Evolutionary conservation across 768 basidiomycete genomes (phyloP).

Genomic region (Cystobasidium onofrii): DNA sequence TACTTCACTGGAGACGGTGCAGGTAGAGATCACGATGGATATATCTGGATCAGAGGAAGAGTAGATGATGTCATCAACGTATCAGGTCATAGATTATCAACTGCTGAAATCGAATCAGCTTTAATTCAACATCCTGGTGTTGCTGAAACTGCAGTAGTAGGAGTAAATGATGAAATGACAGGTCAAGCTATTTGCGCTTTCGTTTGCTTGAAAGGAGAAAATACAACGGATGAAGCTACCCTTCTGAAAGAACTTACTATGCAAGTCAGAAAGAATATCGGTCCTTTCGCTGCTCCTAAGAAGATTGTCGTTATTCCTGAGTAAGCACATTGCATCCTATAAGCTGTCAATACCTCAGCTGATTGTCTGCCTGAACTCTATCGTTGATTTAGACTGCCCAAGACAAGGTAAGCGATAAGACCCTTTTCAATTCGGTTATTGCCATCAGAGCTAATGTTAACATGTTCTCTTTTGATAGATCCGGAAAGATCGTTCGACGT

Average conservation of each 20-base stretch:
- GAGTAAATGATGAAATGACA: conserved; percentile 67
- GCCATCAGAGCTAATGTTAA: conserved; percentile 1
- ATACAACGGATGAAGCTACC: conserved; percentile 62
- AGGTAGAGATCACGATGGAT: conserved; percentile 84
- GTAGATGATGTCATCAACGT: conserved; percentile 92
- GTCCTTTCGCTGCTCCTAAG: conserved; percentile 95
- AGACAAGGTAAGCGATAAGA: conserved; percentile 66
- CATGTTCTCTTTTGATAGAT: not conserved
- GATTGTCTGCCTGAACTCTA: no score
- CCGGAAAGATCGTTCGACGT: conserved; percentile 72
- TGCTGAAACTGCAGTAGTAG: conserved; percentile 91
- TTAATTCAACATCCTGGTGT: conserved; percentile 90
- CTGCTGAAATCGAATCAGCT: conserved; percentile 95
- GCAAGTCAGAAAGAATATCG: conserved; percentile 94
- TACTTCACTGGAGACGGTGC: conserved; percentile 99
- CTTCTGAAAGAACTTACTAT: conserved; percentile 80
- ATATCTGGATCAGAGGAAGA: conserved; percentile 97
- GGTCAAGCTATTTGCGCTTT: conserved; percentile 87
- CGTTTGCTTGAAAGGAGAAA: conserved; percentile 90
- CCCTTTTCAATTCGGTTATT: conserved; percentile 18
- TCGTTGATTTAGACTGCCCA: conserved; percentile 60
- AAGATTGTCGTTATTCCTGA: conserved; percentile 62
- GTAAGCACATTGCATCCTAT: conserved; percentile 11
- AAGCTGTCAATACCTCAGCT: not conserved
- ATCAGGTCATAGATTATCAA: conserved; percentile 90